Conservation (phyloP, 495 filamentous ascomycete genomes). For the Pseudomonodictys pantanalensis region DNA sequence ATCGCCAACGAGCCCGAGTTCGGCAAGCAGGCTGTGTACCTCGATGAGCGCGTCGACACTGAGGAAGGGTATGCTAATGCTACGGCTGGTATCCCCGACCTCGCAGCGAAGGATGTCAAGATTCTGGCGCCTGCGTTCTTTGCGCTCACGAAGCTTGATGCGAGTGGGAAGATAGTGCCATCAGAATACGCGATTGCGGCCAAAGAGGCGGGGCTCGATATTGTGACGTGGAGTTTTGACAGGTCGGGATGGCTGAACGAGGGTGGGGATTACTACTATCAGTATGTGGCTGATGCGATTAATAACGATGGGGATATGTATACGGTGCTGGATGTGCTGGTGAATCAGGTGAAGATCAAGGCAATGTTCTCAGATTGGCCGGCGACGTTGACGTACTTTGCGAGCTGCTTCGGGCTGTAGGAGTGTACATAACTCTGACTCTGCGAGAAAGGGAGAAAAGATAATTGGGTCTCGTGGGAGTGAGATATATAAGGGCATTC, state of each 20-base stretch:
- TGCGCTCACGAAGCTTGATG: conserved; percentile 34
- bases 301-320: conserved; percentile 59
- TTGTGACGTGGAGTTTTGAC: conserved; percentile 63
- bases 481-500: too few relatives aligned
- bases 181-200: conserved; percentile 45
- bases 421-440: too few relatives aligned
- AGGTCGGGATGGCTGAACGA: conserved; percentile 53
- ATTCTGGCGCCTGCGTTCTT: conserved; percentile 39
- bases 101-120: conserved; percentile 42
- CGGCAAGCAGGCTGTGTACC: conserved; percentile 56
- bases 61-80: conserved; percentile 46
- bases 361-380: conserved; percentile 63
- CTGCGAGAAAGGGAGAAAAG: too few relatives aligned
- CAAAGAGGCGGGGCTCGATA: conserved; percentile 53
- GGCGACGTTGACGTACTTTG: conserved; percentile 60
- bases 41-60: conserved; percentile 55
- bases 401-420: conserved; percentile 54
- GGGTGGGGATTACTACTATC: conserved; percentile 55
- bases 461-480: too few relatives aligned
- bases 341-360: conserved; percentile 53
- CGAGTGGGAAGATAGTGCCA: conserved; percentile 41
- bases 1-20: conserved; percentile 55
- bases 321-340: conserved; percentile 56
- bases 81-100: conserved; percentile 47
- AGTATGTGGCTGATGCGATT: conserved; percentile 48